These are phyloP conservation scores for Penicillium canescens DNA, from an alignment of 495 filamentous ascomycete genomes.

Conservation along the genomic window DNA sequence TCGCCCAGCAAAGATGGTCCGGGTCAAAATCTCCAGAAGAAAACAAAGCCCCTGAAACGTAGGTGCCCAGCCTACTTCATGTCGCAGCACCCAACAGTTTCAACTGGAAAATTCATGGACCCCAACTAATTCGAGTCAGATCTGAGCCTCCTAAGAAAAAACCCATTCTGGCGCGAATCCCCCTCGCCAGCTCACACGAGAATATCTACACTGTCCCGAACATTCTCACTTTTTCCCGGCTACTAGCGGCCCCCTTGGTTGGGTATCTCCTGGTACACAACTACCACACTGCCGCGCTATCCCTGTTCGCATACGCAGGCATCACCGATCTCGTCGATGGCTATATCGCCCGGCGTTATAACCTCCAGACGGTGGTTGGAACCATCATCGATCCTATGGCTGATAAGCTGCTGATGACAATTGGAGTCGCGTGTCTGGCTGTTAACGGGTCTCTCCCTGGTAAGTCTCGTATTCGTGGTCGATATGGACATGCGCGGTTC, in stretches of 20 bases:
- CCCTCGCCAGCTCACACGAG: conserved; percentile 60
- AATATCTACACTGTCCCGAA: conserved; percentile 97
- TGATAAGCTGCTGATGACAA: conserved; percentile 93
- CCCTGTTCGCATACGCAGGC: conserved; percentile 86
- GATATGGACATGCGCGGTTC: background rate
- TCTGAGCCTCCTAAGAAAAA: conserved; percentile 26
- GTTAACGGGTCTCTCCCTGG: conserved; percentile 77
- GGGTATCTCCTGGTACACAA: conserved; percentile 88
- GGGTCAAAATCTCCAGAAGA: conserved; percentile 26
- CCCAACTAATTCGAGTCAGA: background rate
- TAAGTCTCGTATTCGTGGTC: conserved; percentile 36
- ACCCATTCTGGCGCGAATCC: conserved; percentile 50
- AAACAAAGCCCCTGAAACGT: conserved; percentile 15
- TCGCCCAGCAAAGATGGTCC: conserved; percentile 24
- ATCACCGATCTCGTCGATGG: conserved; percentile 91
- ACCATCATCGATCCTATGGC: conserved; percentile 96
- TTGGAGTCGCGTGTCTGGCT: conserved; percentile 80
- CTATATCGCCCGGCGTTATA: conserved; percentile 84
- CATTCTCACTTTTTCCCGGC: conserved; percentile 81
- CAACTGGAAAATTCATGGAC: background rate
- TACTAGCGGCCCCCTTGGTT: conserved; percentile 80
- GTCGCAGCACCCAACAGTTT: background rate
- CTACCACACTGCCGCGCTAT: conserved; percentile 73
- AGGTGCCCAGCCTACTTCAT: conserved; percentile 6
- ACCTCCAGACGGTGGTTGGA: conserved; percentile 91